Evolutionary conservation across 306 rosid species (phyloP).

Genomic region (Macrotyloma uniflorum): DNA sequence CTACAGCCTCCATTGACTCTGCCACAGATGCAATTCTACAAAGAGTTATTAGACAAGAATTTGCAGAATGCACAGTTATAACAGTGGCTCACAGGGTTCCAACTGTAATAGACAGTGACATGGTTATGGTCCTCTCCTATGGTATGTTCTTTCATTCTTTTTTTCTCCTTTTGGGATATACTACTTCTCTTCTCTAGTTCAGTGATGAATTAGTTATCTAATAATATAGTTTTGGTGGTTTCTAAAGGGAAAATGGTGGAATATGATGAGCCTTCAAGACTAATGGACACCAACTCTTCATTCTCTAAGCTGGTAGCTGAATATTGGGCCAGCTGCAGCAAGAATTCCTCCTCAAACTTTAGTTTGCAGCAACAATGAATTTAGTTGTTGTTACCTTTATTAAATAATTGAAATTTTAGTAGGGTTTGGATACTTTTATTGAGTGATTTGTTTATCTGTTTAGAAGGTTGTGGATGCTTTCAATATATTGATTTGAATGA

Average conservation of each 20-base stretch:
- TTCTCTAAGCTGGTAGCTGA: constrained; percentile 84
- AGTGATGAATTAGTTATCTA: background rate
- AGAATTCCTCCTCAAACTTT: constrained; percentile 34
- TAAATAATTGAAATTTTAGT: background rate
- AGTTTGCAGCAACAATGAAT: constrained; percentile 7
- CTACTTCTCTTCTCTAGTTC: background rate
- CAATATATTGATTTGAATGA: too few relatives aligned
- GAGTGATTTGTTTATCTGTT: too few relatives aligned
- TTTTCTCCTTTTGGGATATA: background rate
- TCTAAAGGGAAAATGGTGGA: constrained; percentile 72
- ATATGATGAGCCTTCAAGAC: constrained; percentile 72
- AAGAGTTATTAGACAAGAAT: constrained; percentile 65
- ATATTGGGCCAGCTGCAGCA: constrained; percentile 73
- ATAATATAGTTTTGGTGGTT: too few relatives aligned
- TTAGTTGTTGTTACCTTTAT: too few relatives aligned
- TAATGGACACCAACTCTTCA: constrained; percentile 64
- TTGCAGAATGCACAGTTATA: constrained; percentile 71
- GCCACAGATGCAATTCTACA: constrained; percentile 71
- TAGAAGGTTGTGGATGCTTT: too few relatives aligned
- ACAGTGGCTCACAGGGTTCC: constrained; percentile 87
- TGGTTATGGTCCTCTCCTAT: constrained; percentile 83
- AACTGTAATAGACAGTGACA: constrained; percentile 78
- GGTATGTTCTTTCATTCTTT: constrained; percentile 48
- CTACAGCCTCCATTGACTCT: constrained; percentile 82
- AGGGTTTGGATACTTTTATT: too few relatives aligned